A percentile compares a stretch with the other conserved stretches of the same genome.
Evolutionary conservation across 2,329 filamentous ascomycete species (phyloP).

Genomic region (Cordyceps cicadae): DNA sequence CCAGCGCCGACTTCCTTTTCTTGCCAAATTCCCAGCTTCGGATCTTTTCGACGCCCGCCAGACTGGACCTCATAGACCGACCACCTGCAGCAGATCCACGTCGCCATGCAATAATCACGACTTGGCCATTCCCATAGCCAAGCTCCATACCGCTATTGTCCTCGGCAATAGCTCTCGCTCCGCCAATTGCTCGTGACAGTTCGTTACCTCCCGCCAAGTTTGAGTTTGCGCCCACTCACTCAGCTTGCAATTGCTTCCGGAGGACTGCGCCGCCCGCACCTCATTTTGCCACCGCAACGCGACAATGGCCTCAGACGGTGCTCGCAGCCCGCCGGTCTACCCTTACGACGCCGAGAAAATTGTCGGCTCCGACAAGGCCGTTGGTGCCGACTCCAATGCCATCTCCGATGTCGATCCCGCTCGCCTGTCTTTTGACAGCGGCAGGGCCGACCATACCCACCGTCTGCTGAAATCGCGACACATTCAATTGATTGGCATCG

Average conservation of each 20-base stretch:
- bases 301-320: slow-evolving; percentile 4
- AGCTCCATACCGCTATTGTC: background rate
- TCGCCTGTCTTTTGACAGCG: slow-evolving; percentile 15
- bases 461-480: slow-evolving; percentile 47
- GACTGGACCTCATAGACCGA: background rate
- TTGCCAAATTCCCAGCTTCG: background rate
- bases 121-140: background rate
- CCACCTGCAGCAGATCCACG: background rate
- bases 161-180: background rate
- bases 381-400: background rate
- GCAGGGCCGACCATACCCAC: slow-evolving; percentile 35
- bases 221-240: too few relatives aligned
- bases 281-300: background rate
- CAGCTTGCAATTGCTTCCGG: background rate
- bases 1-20: background rate
- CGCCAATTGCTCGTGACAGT: slow-evolving; percentile 5
- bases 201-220: background rate
- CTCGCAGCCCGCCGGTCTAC: slow-evolving; percentile 17
- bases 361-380: background rate
- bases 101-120: background rate
- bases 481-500: slow-evolving; percentile 54
- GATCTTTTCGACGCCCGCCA: background rate
- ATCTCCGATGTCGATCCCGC: slow-evolving; percentile 3
- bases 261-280: background rate
- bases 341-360: slow-evolving; percentile 18